Evolutionary conservation across 140 eudicot genomes (phyloP).

Genomic region (Cichorium intybus): DNA sequence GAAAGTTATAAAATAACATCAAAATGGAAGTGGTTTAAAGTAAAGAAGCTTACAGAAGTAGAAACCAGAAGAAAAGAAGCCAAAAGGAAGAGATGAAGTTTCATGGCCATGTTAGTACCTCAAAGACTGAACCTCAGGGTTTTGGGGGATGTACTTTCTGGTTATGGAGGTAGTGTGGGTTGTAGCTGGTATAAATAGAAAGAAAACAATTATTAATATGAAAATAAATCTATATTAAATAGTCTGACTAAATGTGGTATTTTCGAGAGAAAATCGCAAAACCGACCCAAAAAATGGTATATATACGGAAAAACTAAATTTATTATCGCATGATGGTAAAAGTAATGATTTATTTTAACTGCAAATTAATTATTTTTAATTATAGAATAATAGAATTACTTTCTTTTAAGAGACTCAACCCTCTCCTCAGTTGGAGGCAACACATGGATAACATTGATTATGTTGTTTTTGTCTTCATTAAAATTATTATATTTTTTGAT

Average conservation of each 20-base stretch:
- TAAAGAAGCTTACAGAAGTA: constrained; percentile 26
- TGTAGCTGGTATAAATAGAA: constrained; percentile 30
- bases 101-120: constrained; percentile 41
- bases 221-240: neutral
- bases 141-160: neutral
- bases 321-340: no score
- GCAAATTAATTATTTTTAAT: no score
- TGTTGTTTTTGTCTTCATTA: no score
- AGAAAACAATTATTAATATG: neutral
- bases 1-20: neutral
- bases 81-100: constrained; percentile 36
- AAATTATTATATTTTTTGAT: no score
- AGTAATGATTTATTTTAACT: no score
- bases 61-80: constrained; percentile 38
- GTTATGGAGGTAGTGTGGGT: neutral
- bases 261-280: neutral
- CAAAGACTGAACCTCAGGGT: constrained; percentile 6
- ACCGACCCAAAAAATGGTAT: no score
- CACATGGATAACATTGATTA: no score
- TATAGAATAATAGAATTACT: no score
- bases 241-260: neutral
- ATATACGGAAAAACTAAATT: no score
- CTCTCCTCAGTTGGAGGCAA: no score
- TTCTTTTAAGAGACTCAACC: no score
- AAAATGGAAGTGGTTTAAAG: neutral